These are phyloP conservation scores for Saccharomycopsis javanensis DNA, from an alignment of 805 yeast genomes.

Conservation along the genomic window DNA sequence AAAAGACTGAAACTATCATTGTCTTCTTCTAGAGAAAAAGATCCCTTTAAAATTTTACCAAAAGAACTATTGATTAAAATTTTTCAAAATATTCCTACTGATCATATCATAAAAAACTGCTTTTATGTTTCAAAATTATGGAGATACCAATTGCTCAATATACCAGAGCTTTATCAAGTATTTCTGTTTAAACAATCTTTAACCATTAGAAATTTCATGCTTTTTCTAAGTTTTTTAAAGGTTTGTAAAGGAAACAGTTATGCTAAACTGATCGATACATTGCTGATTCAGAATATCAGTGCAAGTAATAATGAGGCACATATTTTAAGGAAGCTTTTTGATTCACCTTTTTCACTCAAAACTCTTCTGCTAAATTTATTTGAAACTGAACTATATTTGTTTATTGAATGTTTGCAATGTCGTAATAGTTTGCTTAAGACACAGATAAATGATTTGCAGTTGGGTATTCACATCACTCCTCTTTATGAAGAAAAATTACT, in stretches of 20 bases:
- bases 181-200: conserved; percentile 2
- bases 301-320: conserved; percentile 1
- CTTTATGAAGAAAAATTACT: conserved; percentile 13
- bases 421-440: background rate
- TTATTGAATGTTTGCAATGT: conserved; percentile 7
- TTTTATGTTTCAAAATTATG: conserved; percentile 13
- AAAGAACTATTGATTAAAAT: conserved; percentile 7
- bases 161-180: conserved; percentile 8
- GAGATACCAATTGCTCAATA: conserved; percentile 4
- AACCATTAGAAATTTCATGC: conserved; percentile 1
- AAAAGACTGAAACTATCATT: background rate
- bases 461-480: conserved; percentile 12
- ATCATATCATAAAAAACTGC: conserved; percentile 1
- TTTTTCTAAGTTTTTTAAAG: conserved; percentile 4
- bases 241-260: background rate
- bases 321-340: conserved; percentile 7
- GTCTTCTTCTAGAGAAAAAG: background rate
- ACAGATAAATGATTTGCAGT: background rate
- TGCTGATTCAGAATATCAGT: conserved; percentile 3
- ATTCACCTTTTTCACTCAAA: background rate
- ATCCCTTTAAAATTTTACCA: conserved; percentile 7
- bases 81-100: conserved; percentile 3
- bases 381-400: conserved; percentile 11
- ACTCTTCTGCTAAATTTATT: conserved; percentile 7
- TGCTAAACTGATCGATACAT: background rate